These are phyloP conservation scores for Cladobotryum protrusum DNA, from an alignment of 2,329 filamentous ascomycete species.

Conservation along the genomic window DNA sequence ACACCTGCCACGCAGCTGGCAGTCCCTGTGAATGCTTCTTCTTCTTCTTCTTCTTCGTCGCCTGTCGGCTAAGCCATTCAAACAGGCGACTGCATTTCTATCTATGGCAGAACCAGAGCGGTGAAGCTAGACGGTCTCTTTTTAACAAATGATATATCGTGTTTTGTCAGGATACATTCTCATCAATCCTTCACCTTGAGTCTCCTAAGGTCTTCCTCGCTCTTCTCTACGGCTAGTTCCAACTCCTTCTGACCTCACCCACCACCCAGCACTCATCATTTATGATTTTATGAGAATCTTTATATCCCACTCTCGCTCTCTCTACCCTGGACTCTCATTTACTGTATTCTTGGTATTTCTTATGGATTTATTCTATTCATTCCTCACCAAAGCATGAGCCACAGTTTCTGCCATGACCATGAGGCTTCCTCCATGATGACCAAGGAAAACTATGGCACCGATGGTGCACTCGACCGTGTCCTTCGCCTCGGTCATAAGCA, in stretches of 20 bases:
- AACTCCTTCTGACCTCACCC: too few species aligned
- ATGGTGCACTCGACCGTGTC: constrained; percentile 37
- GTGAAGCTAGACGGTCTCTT: background rate
- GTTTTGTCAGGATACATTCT: too few species aligned
- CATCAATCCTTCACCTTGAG: too few species aligned
- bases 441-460: constrained; percentile 38
- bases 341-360: background rate
- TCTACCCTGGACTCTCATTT: background rate
- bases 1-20: too few species aligned
- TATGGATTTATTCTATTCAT: constrained; percentile 9
- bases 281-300: background rate
- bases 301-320: background rate
- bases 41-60: too few species aligned
- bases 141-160: too few species aligned
- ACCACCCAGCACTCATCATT: too few species aligned
- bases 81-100: background rate
- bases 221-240: too few species aligned
- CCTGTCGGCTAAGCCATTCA: too few species aligned
- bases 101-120: background rate
- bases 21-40: too few species aligned
- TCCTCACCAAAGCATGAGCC: constrained; percentile 25
- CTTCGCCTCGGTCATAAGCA: constrained; percentile 29
- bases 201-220: too few species aligned
- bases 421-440: constrained; percentile 37
- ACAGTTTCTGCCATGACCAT: constrained; percentile 18